phyloP scores from a whole-genome alignment of 2,329 filamentous ascomycete species.

The Chalaropsis thielavioides region DNA sequence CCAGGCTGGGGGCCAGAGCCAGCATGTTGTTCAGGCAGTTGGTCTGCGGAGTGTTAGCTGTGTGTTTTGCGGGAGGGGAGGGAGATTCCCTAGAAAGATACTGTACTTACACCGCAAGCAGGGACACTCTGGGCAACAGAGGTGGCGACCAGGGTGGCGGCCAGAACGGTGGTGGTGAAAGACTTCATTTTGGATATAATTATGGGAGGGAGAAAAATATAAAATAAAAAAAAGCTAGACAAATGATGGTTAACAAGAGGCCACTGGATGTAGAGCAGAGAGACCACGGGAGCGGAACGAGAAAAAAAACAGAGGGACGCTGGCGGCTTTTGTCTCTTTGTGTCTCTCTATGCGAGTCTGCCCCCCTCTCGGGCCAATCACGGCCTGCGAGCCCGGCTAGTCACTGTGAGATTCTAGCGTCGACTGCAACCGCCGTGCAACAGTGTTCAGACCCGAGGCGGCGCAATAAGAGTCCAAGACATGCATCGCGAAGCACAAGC shows the following conservation, averaged over 20 bases:
- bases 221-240: background rate
- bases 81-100: background rate
- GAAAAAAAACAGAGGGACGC: background rate
- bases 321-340: background rate
- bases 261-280: background rate
- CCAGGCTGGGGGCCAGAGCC: slow-evolving; percentile 30
- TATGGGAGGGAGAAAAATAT: background rate
- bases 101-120: slow-evolving; percentile 37
- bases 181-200: slow-evolving; percentile 36
- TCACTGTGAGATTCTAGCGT: background rate
- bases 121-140: slow-evolving; percentile 31
- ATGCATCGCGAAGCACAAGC: slow-evolving; percentile 1
- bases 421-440: background rate
- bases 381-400: background rate
- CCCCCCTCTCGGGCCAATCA: background rate
- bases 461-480: background rate
- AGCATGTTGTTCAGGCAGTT: slow-evolving; percentile 39
- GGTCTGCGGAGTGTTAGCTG: slow-evolving; percentile 26
- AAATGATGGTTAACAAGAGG: background rate
- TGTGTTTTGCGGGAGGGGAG: background rate
- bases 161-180: slow-evolving; percentile 31
- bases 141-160: slow-evolving; percentile 25
- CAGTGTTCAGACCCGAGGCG: background rate
- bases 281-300: background rate
- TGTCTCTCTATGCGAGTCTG: background rate